These are phyloP conservation scores for Trifolium subterraneum DNA, from an alignment of 306 rosid genomes.

Conservation along the genomic window DNA sequence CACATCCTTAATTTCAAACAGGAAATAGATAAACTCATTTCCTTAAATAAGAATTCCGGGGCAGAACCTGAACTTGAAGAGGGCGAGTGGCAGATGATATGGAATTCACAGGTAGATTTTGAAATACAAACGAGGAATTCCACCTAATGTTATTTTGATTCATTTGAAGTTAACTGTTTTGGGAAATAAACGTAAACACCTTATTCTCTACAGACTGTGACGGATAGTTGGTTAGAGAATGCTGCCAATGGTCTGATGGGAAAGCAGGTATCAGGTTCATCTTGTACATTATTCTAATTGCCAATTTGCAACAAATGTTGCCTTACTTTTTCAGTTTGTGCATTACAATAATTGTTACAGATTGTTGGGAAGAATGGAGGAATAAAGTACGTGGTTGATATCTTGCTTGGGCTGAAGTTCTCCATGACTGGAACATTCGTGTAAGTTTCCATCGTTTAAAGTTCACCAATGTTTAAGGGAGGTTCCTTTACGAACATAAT, in stretches of 20 bases:
- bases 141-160: slow-evolving; percentile 14
- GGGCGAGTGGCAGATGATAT: slow-evolving; percentile 91
- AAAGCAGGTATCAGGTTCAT: slow-evolving; percentile 60
- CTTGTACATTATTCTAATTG: neutral
- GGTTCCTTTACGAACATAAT: slow-evolving; percentile 10
- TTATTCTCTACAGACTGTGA: slow-evolving; percentile 64
- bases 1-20: slow-evolving; percentile 41
- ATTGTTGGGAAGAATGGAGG: slow-evolving; percentile 68
- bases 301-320: neutral
- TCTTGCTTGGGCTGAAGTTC: slow-evolving; percentile 77
- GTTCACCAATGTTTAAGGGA: neutral
- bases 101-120: slow-evolving; percentile 92
- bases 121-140: slow-evolving; percentile 13
- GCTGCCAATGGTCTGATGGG: slow-evolving; percentile 97
- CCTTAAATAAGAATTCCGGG: slow-evolving; percentile 43
- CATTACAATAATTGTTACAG: slow-evolving; percentile 48
- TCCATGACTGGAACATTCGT: slow-evolving; percentile 66
- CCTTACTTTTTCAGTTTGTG: slow-evolving; percentile 10
- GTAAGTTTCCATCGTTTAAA: slow-evolving; percentile 55
- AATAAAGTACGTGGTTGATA: slow-evolving; percentile 73
- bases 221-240: slow-evolving; percentile 96
- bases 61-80: no score
- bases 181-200: slow-evolving; percentile 20
- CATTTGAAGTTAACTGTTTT: slow-evolving; percentile 1
- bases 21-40: slow-evolving; percentile 81